A percentile compares a stretch with the other conserved stretches of the same genome.
These are phyloP conservation scores for Miamiensis avidus DNA, from an alignment of 169 alveolate genomes.

Conservation along the genomic window DNA sequence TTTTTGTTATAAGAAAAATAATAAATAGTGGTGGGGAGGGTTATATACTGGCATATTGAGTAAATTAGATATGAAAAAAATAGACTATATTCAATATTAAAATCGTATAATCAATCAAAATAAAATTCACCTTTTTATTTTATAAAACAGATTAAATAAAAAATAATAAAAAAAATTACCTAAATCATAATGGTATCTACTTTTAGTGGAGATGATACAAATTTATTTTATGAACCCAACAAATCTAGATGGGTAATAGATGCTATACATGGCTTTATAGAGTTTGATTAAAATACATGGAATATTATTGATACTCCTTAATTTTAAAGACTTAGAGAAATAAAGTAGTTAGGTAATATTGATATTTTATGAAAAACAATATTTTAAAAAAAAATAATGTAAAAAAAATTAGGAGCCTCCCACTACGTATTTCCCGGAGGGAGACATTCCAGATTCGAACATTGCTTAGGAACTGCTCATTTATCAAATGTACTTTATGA, in stretches of 20 bases:
- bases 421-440: constrained; percentile 90
- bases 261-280: constrained; percentile 32
- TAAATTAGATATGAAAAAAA: too few relatives aligned
- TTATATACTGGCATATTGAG: too few relatives aligned
- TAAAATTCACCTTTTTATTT: too few relatives aligned
- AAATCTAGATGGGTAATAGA: constrained; percentile 32
- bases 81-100: too few relatives aligned
- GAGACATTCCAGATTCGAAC: constrained; percentile 90
- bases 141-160: too few relatives aligned
- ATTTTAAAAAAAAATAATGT: not conserved
- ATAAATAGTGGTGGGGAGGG: too few relatives aligned
- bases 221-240: not conserved
- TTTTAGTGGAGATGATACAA: not conserved
- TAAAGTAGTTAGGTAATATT: constrained; percentile 78
- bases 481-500: constrained; percentile 78
- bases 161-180: too few relatives aligned
- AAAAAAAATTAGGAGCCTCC: constrained; percentile 53
- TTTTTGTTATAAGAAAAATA: too few relatives aligned
- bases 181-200: too few relatives aligned
- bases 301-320: constrained; percentile 85
- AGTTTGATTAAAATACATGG: constrained; percentile 55
- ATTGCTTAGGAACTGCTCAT: constrained; percentile 88
- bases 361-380: not conserved
- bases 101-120: too few relatives aligned
- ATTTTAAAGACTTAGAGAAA: constrained; percentile 86